Percentiles rank a stretch among this genome's conserved stretches.
These are phyloP conservation scores for Pythium sukuiense DNA, from an alignment of 352 stramenopile genomes.

Conservation along the genomic window DNA sequence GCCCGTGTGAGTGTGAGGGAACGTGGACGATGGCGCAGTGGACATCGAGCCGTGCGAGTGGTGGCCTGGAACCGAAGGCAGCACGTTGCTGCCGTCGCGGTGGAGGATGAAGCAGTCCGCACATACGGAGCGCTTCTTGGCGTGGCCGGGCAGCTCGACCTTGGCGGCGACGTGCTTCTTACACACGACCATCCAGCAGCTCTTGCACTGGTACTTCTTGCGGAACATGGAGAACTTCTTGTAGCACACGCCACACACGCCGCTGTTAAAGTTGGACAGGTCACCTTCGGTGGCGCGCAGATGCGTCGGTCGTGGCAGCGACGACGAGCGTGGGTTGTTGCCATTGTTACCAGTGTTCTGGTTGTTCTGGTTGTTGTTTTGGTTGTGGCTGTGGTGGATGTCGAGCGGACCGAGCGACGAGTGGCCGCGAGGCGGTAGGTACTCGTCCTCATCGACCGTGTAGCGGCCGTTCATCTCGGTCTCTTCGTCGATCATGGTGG, in stretches of 20 bases:
- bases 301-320: background rate
- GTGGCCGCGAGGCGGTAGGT: constrained; percentile 6
- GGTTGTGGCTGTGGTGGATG: background rate
- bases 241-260: constrained; percentile 78
- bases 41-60: constrained; percentile 10
- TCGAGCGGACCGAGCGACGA: constrained; percentile 1
- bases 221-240: constrained; percentile 87
- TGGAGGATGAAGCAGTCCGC: constrained; percentile 76
- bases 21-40: constrained; percentile 10
- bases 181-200: constrained; percentile 73
- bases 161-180: constrained; percentile 83
- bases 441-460: constrained; percentile 17
- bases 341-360: background rate
- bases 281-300: constrained; percentile 37
- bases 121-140: constrained; percentile 75
- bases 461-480: constrained; percentile 15
- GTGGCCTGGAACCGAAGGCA: constrained; percentile 35
- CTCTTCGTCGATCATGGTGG: constrained; percentile 25
- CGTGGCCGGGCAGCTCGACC: constrained; percentile 51
- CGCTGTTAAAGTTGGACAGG: constrained; percentile 44
- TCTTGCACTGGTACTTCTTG: constrained; percentile 87
- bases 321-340: background rate
- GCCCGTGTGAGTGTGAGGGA: constrained; percentile 17
- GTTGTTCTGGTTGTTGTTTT: background rate
- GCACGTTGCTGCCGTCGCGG: constrained; percentile 49